phyloP scores from a whole-genome alignment of 352 stramenopile genomes.

The Pythium grandisporangium region DNA sequence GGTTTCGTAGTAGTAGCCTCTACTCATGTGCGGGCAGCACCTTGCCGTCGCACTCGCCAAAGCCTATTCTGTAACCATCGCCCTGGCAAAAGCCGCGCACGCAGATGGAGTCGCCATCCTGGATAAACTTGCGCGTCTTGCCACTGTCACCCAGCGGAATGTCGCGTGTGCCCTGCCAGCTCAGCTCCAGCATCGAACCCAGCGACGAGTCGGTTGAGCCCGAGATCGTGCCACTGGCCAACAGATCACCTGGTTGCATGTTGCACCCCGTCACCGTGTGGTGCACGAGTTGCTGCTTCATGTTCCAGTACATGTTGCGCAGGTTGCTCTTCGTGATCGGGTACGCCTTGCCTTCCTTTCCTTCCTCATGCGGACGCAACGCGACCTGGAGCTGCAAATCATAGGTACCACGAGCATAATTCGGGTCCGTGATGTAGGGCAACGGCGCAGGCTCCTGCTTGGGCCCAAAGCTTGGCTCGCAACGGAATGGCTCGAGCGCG shows the following conservation, averaged over 20 bases:
- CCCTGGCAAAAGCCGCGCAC: conserved; percentile 90
- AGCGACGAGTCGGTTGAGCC: conserved; percentile 81
- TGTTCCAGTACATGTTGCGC: conserved; percentile 96
- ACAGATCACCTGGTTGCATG: conserved; percentile 92
- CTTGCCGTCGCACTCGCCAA: conserved; percentile 89
- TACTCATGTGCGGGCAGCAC: conserved; percentile 76
- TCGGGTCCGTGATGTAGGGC: conserved; percentile 90
- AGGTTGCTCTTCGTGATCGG: conserved; percentile 92
- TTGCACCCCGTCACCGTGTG: conserved; percentile 96
- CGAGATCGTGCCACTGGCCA: conserved; percentile 94
- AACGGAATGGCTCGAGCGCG: conserved; percentile 91
- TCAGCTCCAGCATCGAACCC: conserved; percentile 95
- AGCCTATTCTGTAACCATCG: conserved; percentile 90
- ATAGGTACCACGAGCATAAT: conserved; percentile 85
- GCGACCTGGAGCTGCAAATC: conserved; percentile 83
- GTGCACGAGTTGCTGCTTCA: conserved; percentile 95
- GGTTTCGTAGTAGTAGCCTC: too few relatives aligned
- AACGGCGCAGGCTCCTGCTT: conserved; percentile 85
- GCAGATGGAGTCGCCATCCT: conserved; percentile 92
- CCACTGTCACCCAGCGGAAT: conserved; percentile 67
- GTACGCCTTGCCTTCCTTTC: conserved; percentile 33
- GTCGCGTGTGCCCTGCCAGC: conserved; percentile 88
- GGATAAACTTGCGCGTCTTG: conserved; percentile 89
- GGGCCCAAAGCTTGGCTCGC: conserved; percentile 83
- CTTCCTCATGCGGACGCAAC: conserved; percentile 49